phyloP scores from a whole-genome alignment of 495 filamentous ascomycete species.

The Endocarpon pusillum region DNA sequence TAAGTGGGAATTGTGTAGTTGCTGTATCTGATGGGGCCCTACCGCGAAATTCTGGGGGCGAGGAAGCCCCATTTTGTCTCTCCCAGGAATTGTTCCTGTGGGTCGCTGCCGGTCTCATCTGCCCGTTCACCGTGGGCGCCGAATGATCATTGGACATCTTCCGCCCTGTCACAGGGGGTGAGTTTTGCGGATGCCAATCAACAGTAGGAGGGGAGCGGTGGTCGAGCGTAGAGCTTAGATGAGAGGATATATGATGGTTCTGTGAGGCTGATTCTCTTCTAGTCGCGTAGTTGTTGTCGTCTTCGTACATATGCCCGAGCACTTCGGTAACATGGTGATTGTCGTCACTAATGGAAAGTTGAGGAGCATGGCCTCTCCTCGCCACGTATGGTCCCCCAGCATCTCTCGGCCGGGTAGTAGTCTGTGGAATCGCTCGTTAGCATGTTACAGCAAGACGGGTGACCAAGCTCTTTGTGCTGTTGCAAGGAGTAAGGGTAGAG shows the following conservation, averaged over 20 bases:
- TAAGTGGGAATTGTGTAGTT: conserved; percentile 62
- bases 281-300: conserved; percentile 46
- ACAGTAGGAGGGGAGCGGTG: background rate
- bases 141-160: conserved; percentile 8
- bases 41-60: conserved; percentile 40
- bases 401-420: conserved; percentile 35
- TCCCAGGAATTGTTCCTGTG: conserved; percentile 32
- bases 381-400: conserved; percentile 34
- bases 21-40: conserved; percentile 48
- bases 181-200: background rate
- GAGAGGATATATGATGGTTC: conserved; percentile 45
- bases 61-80: conserved; percentile 31
- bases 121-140: conserved; percentile 27
- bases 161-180: conserved; percentile 16
- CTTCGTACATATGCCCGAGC: conserved; percentile 86
- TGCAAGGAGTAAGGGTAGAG: too few species aligned
- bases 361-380: conserved; percentile 44
- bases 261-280: conserved; percentile 41
- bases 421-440: conserved; percentile 26
- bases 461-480: too few species aligned
- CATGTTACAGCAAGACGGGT: too few species aligned
- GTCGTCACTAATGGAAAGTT: conserved; percentile 59
- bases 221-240: conserved; percentile 27
- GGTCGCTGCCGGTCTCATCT: conserved; percentile 20
- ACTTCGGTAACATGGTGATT: conserved; percentile 96